Conservation (phyloP, 495 filamentous ascomycete species). For the Aspergillus panamensis region DNA sequence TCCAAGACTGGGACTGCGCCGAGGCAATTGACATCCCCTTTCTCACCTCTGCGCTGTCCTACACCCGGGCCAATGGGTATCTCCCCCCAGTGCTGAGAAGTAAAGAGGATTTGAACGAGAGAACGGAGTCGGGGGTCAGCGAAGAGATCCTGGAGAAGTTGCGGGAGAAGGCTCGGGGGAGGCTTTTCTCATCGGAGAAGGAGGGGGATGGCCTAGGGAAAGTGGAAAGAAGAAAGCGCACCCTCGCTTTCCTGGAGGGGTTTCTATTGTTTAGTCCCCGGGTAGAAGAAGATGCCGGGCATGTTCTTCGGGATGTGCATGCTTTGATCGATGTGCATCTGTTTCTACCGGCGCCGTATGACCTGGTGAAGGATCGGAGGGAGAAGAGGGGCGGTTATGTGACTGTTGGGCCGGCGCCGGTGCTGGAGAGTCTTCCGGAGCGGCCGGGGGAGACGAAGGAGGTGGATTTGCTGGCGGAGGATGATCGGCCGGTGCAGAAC, state of each 20-base stretch:
- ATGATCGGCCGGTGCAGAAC: conserved; percentile 55
- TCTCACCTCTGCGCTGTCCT: conserved; percentile 56
- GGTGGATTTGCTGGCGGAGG: conserved; percentile 37
- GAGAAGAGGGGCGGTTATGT: conserved; percentile 80
- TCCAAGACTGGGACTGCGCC: conserved; percentile 86
- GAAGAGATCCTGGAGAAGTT: conserved; percentile 13
- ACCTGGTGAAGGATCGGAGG: conserved; percentile 59
- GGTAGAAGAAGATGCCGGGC: conserved; percentile 19
- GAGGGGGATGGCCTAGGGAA: conserved; percentile 18
- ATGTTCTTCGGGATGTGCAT: conserved; percentile 40
- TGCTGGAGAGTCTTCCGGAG: conserved; percentile 8
- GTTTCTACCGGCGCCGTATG: conserved; percentile 64
- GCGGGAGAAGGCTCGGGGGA: neutral
- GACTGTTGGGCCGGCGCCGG: conserved; percentile 57
- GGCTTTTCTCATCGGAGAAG: conserved; percentile 11
- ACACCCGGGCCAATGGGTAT: conserved; percentile 62
- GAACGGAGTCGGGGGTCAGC: conserved; percentile 50
- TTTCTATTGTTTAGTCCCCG: conserved; percentile 71
- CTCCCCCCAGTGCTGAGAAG: conserved; percentile 62
- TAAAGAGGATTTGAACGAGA: conserved; percentile 73
- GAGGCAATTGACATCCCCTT: conserved; percentile 64
- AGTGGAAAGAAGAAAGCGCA: conserved; percentile 29
- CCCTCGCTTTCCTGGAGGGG: conserved; percentile 65
- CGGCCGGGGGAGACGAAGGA: conserved; percentile 5
- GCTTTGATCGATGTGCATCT: conserved; percentile 66